Percentiles rank a stretch among this genome's conserved stretches.
Evolutionary conservation across 371 early-diverging fungal species (phyloP).

Genomic region (Rhizopus sp.): DNA sequence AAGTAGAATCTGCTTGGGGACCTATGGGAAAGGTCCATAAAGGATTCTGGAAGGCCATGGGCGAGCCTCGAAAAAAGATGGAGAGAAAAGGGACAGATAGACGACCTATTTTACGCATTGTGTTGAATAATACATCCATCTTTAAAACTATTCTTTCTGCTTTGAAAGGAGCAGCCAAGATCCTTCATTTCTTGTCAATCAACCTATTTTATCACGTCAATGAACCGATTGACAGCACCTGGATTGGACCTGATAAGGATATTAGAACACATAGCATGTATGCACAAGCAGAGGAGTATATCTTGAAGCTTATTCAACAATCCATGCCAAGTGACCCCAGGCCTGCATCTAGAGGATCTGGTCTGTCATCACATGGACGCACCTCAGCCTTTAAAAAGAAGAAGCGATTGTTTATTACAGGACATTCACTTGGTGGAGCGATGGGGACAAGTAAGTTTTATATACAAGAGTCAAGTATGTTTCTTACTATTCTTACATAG

Average conservation of each 20-base stretch:
- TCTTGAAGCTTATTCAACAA: conserved; percentile 28
- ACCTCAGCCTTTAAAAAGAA: conserved; percentile 1
- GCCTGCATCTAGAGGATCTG: conserved; percentile 6
- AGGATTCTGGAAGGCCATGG: conserved; percentile 65
- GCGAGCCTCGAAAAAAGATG: conserved; percentile 30
- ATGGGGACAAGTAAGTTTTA: conserved; percentile 40
- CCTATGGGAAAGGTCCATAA: conserved; percentile 62
- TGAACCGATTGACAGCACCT: conserved; percentile 51
- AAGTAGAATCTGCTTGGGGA: conserved; percentile 45
- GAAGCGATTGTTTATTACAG: conserved; percentile 47
- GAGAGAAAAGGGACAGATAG: conserved; percentile 4
- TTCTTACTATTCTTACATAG: conserved; percentile 12
- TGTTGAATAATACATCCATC: conserved; percentile 39
- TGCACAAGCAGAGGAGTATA: conserved; percentile 41
- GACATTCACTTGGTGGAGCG: conserved; percentile 51
- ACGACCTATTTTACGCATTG: conserved; percentile 30
- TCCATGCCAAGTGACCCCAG: not conserved
- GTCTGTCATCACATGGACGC: conserved; percentile 16
- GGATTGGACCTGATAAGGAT: conserved; percentile 40
- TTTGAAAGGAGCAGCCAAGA: conserved; percentile 32
- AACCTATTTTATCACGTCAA: conserved; percentile 42
- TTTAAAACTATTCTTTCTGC: conserved; percentile 41
- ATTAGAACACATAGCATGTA: conserved; percentile 41
- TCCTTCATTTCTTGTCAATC: conserved; percentile 27
- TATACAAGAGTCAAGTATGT: not conserved